Evolutionary conservation across 352 stramenopile genomes (phyloP).

Genomic region (Peronospora belbahrii): DNA sequence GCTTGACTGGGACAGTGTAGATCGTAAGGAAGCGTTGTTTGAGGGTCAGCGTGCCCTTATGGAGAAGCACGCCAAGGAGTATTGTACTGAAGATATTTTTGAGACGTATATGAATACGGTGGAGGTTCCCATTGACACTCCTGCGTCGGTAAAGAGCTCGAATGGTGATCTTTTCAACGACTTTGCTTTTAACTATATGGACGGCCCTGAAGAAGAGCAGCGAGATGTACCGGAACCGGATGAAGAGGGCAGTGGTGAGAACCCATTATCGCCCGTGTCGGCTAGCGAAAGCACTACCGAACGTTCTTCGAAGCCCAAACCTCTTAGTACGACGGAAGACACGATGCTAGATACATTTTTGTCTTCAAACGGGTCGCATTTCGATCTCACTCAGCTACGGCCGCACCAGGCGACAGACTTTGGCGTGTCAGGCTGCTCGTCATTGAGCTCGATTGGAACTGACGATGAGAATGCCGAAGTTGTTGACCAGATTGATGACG

Average conservation of each 20-base stretch:
- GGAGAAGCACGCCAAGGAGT: constrained; percentile 79
- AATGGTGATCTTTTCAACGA: constrained; percentile 68
- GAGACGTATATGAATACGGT: constrained; percentile 85
- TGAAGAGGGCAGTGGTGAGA: constrained; percentile 25
- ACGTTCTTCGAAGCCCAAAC: constrained; percentile 12
- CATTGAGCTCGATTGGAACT: constrained; percentile 36
- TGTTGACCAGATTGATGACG: constrained; percentile 22
- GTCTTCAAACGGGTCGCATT: constrained; percentile 46
- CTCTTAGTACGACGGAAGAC: constrained; percentile 20
- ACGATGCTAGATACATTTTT: constrained; percentile 42
- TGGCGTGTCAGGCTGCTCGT: constrained; percentile 46
- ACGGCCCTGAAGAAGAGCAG: constrained; percentile 46
- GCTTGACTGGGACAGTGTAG: constrained; percentile 82
- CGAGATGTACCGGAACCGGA: constrained; percentile 33
- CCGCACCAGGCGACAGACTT: constrained; percentile 67
- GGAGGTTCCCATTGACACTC: constrained; percentile 77
- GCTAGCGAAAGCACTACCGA: constrained; percentile 16
- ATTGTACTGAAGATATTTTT: constrained; percentile 70
- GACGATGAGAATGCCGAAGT: constrained; percentile 28
- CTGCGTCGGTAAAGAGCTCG: constrained; percentile 66
- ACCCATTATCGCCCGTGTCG: constrained; percentile 18
- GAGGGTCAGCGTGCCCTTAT: constrained; percentile 68
- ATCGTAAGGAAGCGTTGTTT: constrained; percentile 47
- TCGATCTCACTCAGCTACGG: constrained; percentile 66
- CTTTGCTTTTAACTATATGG: constrained; percentile 82